A percentile compares a stretch with the other conserved stretches of the same genome.
Evolutionary conservation across 306 rosid species (phyloP).

Genomic region (Albizia julibrissin): DNA sequence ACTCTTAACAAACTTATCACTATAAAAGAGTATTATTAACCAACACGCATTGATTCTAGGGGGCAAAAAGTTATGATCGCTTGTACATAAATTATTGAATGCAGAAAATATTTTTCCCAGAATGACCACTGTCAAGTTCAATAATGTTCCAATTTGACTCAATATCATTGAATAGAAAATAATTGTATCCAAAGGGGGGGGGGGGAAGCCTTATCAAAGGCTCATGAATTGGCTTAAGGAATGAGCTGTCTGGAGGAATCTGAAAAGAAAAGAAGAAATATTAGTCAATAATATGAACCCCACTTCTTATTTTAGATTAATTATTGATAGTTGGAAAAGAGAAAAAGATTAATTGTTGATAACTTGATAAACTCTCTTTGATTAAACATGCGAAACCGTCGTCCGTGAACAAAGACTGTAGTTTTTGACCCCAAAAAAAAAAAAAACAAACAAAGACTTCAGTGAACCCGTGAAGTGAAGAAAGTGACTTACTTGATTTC

Average conservation of each 20-base stretch:
- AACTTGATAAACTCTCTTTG: not conserved
- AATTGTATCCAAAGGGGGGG: not conserved
- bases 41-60: not conserved
- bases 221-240: not conserved
- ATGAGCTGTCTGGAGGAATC: not conserved
- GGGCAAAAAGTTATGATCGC: too few species aligned
- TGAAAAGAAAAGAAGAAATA: not conserved
- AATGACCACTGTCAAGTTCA: too few species aligned
- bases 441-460: not conserved
- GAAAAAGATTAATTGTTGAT: too few species aligned
- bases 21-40: not conserved
- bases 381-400: not conserved
- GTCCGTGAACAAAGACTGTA: constrained; percentile 9
- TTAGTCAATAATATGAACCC: not conserved
- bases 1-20: not conserved
- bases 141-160: not conserved
- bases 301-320: not conserved
- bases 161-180: not conserved
- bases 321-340: not conserved
- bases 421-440: too few species aligned
- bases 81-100: too few species aligned
- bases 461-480: constrained; percentile 7
- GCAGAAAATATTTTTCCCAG: not conserved
- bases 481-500: not conserved
- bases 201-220: not conserved